Evolutionary conservation across 495 filamentous ascomycete genomes (phyloP).

Genomic region (Podospora comata): DNA sequence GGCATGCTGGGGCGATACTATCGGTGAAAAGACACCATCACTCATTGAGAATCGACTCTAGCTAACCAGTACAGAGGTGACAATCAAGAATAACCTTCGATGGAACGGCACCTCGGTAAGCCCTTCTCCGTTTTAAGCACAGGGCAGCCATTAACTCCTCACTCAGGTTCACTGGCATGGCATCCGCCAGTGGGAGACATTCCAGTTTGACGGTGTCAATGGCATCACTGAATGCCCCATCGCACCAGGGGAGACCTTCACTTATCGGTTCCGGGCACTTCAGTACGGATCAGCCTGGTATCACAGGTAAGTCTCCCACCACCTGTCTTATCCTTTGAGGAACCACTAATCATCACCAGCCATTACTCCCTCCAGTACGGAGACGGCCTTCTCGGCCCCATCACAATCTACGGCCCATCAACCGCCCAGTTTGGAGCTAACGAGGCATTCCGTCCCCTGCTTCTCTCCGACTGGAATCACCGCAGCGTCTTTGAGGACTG

Average conservation of each 20-base stretch:
- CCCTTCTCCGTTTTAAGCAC: not conserved
- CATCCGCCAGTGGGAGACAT: conserved; percentile 34
- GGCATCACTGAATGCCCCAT: conserved; percentile 50
- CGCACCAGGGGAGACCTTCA: conserved; percentile 43
- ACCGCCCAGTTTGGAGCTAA: not conserved
- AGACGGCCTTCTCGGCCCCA: conserved; percentile 46
- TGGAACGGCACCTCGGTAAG: conserved; percentile 33
- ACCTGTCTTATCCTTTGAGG: not conserved
- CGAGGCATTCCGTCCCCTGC: conserved; percentile 14
- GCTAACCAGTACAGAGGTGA: conserved; percentile 44
- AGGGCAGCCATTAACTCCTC: not conserved
- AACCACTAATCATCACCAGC: conserved; percentile 10
- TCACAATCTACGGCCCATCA: conserved; percentile 34
- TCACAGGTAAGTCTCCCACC: conserved; percentile 28
- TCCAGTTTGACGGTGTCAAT: conserved; percentile 45
- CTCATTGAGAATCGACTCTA: not conserved
- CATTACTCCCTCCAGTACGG: conserved; percentile 55
- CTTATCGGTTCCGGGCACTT: conserved; percentile 50
- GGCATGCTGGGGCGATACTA: conserved; percentile 55
- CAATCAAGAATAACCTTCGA: conserved; percentile 34
- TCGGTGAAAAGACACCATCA: conserved; percentile 15
- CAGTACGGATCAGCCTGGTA: conserved; percentile 58
- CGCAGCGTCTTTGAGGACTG: conserved; percentile 26
- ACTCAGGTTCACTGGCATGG: conserved; percentile 37
- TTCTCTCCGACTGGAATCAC: conserved; percentile 35